phyloP scores from a whole-genome alignment of 192 early-diverging fungal species.

The Geranomyces michiganensis region DNA sequence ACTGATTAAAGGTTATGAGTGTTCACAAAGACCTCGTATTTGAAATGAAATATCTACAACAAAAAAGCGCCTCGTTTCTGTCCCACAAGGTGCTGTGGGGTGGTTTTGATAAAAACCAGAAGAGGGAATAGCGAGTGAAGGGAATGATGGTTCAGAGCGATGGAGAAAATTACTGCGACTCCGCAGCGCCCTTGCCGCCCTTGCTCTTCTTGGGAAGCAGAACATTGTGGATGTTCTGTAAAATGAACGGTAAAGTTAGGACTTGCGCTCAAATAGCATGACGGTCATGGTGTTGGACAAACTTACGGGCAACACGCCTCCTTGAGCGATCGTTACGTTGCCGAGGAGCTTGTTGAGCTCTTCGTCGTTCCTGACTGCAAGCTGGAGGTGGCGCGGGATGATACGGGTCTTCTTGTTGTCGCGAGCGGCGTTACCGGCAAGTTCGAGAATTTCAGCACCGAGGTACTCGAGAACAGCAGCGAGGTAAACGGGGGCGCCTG shows the following conservation, averaged over 20 bases:
- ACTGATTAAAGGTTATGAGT: too few species aligned
- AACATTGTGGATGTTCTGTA: conserved; percentile 86
- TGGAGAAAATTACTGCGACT: neutral
- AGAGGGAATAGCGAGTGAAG: neutral
- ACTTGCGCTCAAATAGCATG: neutral
- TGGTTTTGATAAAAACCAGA: conserved; percentile 7
- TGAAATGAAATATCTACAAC: neutral
- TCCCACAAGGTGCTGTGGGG: conserved; percentile 9
- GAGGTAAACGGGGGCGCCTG: conserved; percentile 87
- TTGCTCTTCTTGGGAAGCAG: conserved; percentile 79
- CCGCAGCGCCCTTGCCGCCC: conserved; percentile 6
- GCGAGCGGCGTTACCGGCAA: conserved; percentile 93
- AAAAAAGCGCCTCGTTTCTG: neutral
- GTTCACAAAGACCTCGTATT: neutral
- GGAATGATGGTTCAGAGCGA: too few species aligned
- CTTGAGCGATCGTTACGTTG: conserved; percentile 90
- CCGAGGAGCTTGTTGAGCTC: conserved; percentile 91
- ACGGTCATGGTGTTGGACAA: neutral
- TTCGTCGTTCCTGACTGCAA: conserved; percentile 95
- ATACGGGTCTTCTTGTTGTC: conserved; percentile 96
- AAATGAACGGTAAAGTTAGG: conserved; percentile 43
- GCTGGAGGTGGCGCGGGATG: conserved; percentile 92
- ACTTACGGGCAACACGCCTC: conserved; percentile 75
- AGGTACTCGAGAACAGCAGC: conserved; percentile 97
- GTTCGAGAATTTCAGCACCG: conserved; percentile 93